Percentiles rank a stretch among this genome's conserved stretches.
phyloP scores from a whole-genome alignment of 768 basidiomycete genomes.

The Rubroboletus pulcherrimus region DNA sequence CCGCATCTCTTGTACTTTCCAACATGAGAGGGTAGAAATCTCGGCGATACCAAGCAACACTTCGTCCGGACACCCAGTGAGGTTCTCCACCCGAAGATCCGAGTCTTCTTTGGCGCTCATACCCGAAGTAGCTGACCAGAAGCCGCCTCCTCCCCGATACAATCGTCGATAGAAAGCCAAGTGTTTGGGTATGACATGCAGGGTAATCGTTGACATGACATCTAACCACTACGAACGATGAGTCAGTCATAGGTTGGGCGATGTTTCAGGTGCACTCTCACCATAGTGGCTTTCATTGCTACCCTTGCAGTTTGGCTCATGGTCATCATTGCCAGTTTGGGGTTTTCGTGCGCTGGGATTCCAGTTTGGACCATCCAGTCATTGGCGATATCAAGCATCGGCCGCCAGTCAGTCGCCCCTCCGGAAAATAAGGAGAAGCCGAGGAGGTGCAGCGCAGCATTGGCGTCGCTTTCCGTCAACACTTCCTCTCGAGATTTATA shows the following conservation, averaged over 20 bases:
- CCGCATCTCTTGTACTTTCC: constrained; percentile 64
- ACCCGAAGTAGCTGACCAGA: constrained; percentile 37
- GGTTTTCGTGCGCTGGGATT: constrained; percentile 60
- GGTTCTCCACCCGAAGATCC: constrained; percentile 57
- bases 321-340: constrained; percentile 51
- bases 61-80: constrained; percentile 79
- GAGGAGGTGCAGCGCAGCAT: constrained; percentile 75
- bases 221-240: constrained; percentile 63
- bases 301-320: constrained; percentile 54
- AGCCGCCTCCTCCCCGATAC: constrained; percentile 49
- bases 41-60: constrained; percentile 74
- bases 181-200: constrained; percentile 60
- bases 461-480: constrained; percentile 65
- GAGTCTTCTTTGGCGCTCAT: constrained; percentile 34
- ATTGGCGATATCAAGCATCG: constrained; percentile 63
- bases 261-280: constrained; percentile 37
- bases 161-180: constrained; percentile 63
- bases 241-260: constrained; percentile 10
- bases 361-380: constrained; percentile 75
- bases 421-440: constrained; percentile 70
- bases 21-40: constrained; percentile 65
- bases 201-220: constrained; percentile 63
- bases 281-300: constrained; percentile 69
- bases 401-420: constrained; percentile 65
- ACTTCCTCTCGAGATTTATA: constrained; percentile 50